Evolutionary conservation across 176 grass and related monocot genomes (phyloP).

Genomic region (Carex pumila): DNA sequence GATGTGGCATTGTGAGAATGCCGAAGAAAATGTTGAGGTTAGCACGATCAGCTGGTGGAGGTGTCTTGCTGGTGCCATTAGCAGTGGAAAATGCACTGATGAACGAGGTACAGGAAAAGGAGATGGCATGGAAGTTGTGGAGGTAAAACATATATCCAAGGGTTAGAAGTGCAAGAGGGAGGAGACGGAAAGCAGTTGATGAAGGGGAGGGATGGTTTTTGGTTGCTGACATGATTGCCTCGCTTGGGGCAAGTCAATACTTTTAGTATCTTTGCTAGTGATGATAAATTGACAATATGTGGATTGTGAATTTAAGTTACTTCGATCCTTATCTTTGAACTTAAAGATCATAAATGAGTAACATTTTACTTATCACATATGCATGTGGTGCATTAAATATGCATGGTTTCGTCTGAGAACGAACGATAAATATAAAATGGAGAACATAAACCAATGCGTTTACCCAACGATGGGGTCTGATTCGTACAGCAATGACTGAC

Average conservation of each 20-base stretch:
- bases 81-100: neutral
- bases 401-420: too few relatives aligned
- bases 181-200: neutral
- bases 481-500: neutral
- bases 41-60: neutral
- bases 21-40: conserved; percentile 31
- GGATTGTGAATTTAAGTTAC: neutral
- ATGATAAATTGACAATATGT: neutral
- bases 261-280: neutral
- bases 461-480: neutral
- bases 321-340: neutral
- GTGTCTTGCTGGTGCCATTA: neutral
- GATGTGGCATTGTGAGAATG: conserved; percentile 21
- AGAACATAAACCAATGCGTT: conserved; percentile 1
- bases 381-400: neutral
- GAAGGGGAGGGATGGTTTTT: neutral
- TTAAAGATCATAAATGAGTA: neutral
- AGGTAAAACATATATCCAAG: conserved; percentile 3
- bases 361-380: neutral
- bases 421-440: neutral
- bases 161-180: conserved; percentile 12
- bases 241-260: too few relatives aligned
- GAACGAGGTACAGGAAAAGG: neutral
- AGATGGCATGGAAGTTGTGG: neutral
- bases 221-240: neutral